These are phyloP conservation scores for Coniochaeta sp. DNA, from an alignment of 2,329 filamentous ascomycete species.

Conservation along the genomic window DNA sequence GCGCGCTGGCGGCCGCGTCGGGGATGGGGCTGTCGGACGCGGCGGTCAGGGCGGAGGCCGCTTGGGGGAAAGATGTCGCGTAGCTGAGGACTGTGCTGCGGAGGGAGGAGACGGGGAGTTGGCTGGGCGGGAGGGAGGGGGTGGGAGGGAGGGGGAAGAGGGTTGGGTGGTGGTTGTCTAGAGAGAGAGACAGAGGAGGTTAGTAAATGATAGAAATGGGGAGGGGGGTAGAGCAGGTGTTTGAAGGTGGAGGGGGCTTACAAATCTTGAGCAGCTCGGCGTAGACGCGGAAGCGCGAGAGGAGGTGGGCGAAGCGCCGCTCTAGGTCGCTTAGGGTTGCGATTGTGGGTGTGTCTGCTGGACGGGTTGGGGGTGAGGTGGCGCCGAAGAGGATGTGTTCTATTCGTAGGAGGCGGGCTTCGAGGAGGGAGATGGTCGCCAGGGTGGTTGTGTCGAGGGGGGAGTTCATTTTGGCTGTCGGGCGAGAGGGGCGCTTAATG, in stretches of 20 bases:
- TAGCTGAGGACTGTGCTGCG: slow-evolving; percentile 49
- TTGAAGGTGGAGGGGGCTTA: slow-evolving; percentile 26
- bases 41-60: slow-evolving; percentile 50
- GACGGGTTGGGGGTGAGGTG: slow-evolving; percentile 23
- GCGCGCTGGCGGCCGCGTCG: slow-evolving; percentile 45
- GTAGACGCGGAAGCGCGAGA: slow-evolving; percentile 48
- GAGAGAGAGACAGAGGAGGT: too few relatives aligned
- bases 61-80: slow-evolving; percentile 47
- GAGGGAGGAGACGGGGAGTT: slow-evolving; percentile 44
- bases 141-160: slow-evolving; percentile 44
- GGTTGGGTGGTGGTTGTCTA: slow-evolving; percentile 47
- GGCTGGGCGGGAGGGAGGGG: slow-evolving; percentile 39
- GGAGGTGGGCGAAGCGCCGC: slow-evolving; percentile 41
- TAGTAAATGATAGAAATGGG: too few relatives aligned
- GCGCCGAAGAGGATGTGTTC: slow-evolving; percentile 52
- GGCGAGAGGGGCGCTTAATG: too few relatives aligned
- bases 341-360: slow-evolving; percentile 31
- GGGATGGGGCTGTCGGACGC: slow-evolving; percentile 50
- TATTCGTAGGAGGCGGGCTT: slow-evolving; percentile 50
- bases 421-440: slow-evolving; percentile 48
- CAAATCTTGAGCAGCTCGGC: slow-evolving; percentile 54
- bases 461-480: slow-evolving; percentile 14
- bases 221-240: background rate
- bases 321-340: slow-evolving; percentile 44
- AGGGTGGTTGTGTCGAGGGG: slow-evolving; percentile 45